Evolutionary conservation across 148 eudicot genomes (phyloP), one percentile per base, ranked within the genome.

Genomic region (Linanthus parryae): DNA sequence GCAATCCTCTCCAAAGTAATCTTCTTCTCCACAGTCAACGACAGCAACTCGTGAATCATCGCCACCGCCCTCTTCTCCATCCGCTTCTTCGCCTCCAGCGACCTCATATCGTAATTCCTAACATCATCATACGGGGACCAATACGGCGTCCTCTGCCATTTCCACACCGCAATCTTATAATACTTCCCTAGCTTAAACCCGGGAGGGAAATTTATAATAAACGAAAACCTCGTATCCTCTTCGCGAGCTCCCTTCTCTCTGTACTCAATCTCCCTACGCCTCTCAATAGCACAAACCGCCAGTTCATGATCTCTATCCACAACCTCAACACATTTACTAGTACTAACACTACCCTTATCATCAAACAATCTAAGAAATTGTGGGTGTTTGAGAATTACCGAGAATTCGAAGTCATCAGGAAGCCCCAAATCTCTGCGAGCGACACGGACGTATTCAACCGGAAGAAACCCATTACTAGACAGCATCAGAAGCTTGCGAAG

Each of bases 71-170:
- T 70, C 62, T 92, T 92, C 75, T 92, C 96, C 85, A 84, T 62
- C 36, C 99, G 73, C 68, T 67, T 84, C 59, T 87, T 94, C 8
- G 99, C 99, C 80, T 92, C 99, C 2, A 71, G 43, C 2, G 99
- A 87, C 62, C 99, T 71, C 94, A 87, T 50, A 56, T 92, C 99
- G 56, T 84, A 88, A 37, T 83, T 94, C 1, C 84, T 77, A 15
- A 94, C 62, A 65, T 94, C 86, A 62, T 88, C 99, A 56, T 94
- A 94, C 0, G 95, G 99, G 5, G 96, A 84, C 99, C 99, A 94
- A 67, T 94, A 94, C 1, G 99, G 99, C 62, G 88, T 28, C 62
- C 99, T 55, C 62, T 94, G 99, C 99, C 99, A 94, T 51, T 84
- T 88, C 99, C 99, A 88, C 62, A 94, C 74, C 4, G 85, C 99